phyloP scores from a whole-genome alignment of 2,329 filamentous ascomycete species.

The Trichoderma cornu-damae region DNA sequence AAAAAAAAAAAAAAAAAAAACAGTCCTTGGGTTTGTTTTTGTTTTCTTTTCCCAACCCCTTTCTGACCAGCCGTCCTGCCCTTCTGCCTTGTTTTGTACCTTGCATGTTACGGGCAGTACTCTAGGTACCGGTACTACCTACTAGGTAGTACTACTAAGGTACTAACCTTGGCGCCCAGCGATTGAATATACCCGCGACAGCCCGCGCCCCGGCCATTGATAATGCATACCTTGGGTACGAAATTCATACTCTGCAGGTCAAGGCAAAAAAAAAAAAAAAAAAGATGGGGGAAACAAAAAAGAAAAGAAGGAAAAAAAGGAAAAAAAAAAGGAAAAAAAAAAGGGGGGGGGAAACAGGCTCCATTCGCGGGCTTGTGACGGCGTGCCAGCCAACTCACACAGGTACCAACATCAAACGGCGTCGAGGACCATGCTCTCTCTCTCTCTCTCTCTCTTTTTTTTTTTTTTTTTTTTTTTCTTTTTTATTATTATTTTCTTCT shows the following conservation, averaged over 20 bases:
- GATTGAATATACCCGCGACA: constrained; percentile 16
- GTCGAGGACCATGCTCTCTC: constrained; percentile 7
- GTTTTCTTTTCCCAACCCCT: too few species aligned
- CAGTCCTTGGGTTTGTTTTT: background rate
- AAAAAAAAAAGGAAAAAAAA: too few species aligned
- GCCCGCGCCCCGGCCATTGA: constrained; percentile 5
- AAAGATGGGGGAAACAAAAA: background rate
- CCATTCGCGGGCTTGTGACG: constrained; percentile 8
- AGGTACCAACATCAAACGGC: background rate
- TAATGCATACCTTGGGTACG: too few species aligned
- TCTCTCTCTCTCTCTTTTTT: too few species aligned
- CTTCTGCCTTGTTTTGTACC: background rate
- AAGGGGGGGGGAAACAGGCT: constrained; percentile 11
- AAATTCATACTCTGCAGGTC: constrained; percentile 11
- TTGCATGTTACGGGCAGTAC: constrained; percentile 6
- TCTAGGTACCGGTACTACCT: too few species aligned
- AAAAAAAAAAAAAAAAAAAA: background rate
- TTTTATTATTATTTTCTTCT: too few species aligned
- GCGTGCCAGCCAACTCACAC: constrained; percentile 4
- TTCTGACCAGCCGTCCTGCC: constrained; percentile 12
- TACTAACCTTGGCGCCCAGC: background rate
- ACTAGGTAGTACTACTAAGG: too few species aligned
- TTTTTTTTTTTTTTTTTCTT: too few species aligned
- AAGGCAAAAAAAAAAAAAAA: background rate
- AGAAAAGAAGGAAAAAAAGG: background rate